Base-by-base conservation (phyloP, 2,329 filamentous ascomycete genomes). In the Talaromyces sp. region DNA sequence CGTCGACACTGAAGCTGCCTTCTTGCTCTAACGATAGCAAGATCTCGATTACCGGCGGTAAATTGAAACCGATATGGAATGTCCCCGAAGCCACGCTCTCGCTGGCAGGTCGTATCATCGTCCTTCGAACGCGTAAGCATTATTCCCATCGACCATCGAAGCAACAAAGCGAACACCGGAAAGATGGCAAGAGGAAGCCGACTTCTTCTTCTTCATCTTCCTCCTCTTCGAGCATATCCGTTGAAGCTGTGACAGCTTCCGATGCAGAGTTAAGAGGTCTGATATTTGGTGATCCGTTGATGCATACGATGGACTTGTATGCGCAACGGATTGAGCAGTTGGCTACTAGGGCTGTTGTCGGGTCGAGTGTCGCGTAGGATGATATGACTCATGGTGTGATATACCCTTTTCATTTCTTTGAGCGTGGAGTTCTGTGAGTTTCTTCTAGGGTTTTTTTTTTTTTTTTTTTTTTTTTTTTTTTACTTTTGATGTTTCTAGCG, bases 281-380 rank as follows among this genome's bases (percentile, higher is more conserved):
- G 0, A 81, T 96, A 3, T 96, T 92, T 83, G 92, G 92, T 0
- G 91, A 96, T 72, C 89, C 90, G 0, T 80, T 91, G 48, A 89
- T 87, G 72, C 92, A 96, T 77, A 81, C 87, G 68, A 96, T 96
- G 92, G 85, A 80, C 64, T 71, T 95, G 21, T 96, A 96, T 75
- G 85, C 85, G 14, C 84, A 82, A 21, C 79, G 92, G 60, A 84
- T 96, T 50, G 88, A 95, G 72, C 78, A 81, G 3, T 75, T 96
- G 61, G 90, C 90, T 11, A 86, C 88, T 1, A 85, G 83, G 63
- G 90, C 88, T 11, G 86, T 89, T 11, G 88, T 64, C 12, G 60
- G 57, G 33, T 52, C 33, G 37, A 55, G 11, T 23, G 44, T 33
- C 33, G 2, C 25, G 3, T 61, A 46, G 59, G 28, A n/a, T 31